These are phyloP conservation scores for Pythium inflatum DNA, from an alignment of 352 stramenopile genomes.

Conservation along the genomic window DNA sequence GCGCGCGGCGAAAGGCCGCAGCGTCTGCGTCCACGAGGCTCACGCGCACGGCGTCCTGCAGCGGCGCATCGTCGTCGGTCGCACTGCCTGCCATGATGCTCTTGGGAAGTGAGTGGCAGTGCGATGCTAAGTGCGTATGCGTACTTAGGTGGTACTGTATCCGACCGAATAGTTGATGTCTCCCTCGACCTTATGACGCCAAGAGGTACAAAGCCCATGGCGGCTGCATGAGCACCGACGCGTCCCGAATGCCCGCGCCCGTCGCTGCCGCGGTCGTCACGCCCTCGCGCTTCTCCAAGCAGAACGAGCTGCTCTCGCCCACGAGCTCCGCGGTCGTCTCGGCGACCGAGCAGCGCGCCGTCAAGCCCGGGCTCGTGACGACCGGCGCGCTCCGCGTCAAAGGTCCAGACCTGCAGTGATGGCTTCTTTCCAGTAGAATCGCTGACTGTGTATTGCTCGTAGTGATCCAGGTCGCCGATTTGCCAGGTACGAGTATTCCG, in stretches of 20 bases:
- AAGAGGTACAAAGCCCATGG: too few species aligned
- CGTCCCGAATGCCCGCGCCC: constrained; percentile 24
- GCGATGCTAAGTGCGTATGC: constrained; percentile 6
- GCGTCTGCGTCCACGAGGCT: constrained; percentile 62
- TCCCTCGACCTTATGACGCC: not conserved
- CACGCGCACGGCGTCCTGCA: constrained; percentile 62
- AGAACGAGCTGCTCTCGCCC: constrained; percentile 48
- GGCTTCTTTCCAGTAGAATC: too few species aligned
- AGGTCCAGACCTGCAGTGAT: constrained; percentile 31
- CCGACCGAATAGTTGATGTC: not conserved
- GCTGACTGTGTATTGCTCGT: not conserved
- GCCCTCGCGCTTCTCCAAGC: constrained; percentile 29
- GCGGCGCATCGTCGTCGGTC: constrained; percentile 29
- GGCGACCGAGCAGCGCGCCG: constrained; percentile 53
- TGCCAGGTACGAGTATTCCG: constrained; percentile 30
- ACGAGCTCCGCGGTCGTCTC: constrained; percentile 51
- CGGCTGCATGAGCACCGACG: constrained; percentile 24
- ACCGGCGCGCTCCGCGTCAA: constrained; percentile 61
- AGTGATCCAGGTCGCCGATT: constrained; percentile 40
- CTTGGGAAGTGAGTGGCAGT: too few species aligned
- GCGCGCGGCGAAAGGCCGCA: constrained; percentile 45
- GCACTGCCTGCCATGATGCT: not conserved
- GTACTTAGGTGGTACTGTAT: not conserved
- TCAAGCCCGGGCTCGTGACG: constrained; percentile 49
- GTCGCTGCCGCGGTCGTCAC: not conserved